Conservation (phyloP, 2,329 filamentous ascomycete genomes). For the Alternaria consortialis region DNA sequence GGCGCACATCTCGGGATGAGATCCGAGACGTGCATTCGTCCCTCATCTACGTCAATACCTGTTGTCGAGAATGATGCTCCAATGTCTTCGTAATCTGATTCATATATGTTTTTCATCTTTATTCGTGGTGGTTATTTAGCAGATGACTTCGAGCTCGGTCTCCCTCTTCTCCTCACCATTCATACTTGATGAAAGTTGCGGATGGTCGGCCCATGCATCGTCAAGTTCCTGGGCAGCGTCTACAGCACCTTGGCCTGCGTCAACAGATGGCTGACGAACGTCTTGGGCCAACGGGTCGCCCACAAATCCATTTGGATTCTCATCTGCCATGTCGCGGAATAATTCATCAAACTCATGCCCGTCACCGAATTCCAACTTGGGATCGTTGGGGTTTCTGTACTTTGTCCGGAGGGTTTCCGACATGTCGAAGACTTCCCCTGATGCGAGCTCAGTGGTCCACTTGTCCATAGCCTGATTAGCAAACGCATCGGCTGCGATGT, state of each 20-base stretch:
- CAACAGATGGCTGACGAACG: not conserved
- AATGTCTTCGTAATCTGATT: no score
- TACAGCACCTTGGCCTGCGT: not conserved
- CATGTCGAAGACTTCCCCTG: conserved; percentile 9
- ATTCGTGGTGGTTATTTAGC: not conserved
- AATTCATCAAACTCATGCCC: not conserved
- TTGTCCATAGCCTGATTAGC: conserved; percentile 19
- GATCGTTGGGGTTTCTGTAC: conserved; percentile 6
- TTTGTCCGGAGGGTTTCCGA: conserved; percentile 12
- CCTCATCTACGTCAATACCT: no score
- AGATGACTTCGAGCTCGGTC: not conserved
- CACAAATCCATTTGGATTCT: not conserved
- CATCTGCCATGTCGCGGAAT: not conserved
- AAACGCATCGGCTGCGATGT: conserved; percentile 76
- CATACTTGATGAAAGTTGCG: not conserved
- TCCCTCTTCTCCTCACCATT: not conserved
- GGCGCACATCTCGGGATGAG: not conserved
- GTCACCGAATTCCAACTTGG: not conserved
- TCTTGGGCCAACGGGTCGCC: not conserved
- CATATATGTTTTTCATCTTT: no score
- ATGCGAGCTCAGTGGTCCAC: conserved; percentile 7
- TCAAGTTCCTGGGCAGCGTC: not conserved
- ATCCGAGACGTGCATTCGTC: not conserved
- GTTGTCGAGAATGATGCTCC: no score
- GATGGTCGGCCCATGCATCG: not conserved